These are phyloP conservation scores for Penicillium antarcticum DNA, from an alignment of 495 filamentous ascomycete genomes.

Conservation along the genomic window DNA sequence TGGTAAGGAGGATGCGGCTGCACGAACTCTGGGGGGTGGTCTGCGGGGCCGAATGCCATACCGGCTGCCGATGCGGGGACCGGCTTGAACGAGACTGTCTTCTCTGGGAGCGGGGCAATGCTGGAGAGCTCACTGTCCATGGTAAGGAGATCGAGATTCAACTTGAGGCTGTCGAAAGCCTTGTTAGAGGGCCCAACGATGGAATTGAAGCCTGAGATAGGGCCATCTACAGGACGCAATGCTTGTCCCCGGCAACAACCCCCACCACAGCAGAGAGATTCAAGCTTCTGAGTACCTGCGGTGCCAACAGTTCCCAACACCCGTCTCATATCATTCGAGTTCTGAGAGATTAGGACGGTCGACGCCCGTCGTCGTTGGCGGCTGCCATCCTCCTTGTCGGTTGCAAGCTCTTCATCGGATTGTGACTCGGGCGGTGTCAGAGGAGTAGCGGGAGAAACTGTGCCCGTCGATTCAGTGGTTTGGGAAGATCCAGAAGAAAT, in stretches of 20 bases:
- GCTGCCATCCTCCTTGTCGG: slow-evolving; percentile 28
- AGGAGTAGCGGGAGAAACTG: slow-evolving; percentile 46
- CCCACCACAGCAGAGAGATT: slow-evolving; percentile 81
- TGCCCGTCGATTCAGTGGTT: slow-evolving; percentile 34
- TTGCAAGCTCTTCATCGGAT: slow-evolving; percentile 40
- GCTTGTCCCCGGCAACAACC: slow-evolving; percentile 79
- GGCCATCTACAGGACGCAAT: slow-evolving; percentile 39
- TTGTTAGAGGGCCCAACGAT: slow-evolving; percentile 68
- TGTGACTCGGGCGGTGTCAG: slow-evolving; percentile 51
- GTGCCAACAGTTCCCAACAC: slow-evolving; percentile 49
- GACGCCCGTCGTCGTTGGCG: slow-evolving; percentile 70
- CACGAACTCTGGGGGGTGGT: slow-evolving; percentile 82
- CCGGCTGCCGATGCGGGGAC: slow-evolving; percentile 36
- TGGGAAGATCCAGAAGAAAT: slow-evolving; percentile 31
- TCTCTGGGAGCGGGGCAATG: slow-evolving; percentile 65
- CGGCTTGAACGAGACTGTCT: slow-evolving; percentile 65
- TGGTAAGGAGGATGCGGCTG: slow-evolving; percentile 93
- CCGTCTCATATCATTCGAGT: slow-evolving; percentile 67
- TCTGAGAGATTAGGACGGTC: slow-evolving; percentile 75
- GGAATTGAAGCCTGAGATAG: slow-evolving; percentile 52
- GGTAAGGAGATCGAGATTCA: slow-evolving; percentile 73
- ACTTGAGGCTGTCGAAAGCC: slow-evolving; percentile 72
- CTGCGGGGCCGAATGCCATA: slow-evolving; percentile 30
- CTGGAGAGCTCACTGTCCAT: slow-evolving; percentile 65
- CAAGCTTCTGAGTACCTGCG: slow-evolving; percentile 50